Evolutionary conservation across 2,329 filamentous ascomycete species (phyloP).

Genomic region (Colletotrichum tropicale): DNA sequence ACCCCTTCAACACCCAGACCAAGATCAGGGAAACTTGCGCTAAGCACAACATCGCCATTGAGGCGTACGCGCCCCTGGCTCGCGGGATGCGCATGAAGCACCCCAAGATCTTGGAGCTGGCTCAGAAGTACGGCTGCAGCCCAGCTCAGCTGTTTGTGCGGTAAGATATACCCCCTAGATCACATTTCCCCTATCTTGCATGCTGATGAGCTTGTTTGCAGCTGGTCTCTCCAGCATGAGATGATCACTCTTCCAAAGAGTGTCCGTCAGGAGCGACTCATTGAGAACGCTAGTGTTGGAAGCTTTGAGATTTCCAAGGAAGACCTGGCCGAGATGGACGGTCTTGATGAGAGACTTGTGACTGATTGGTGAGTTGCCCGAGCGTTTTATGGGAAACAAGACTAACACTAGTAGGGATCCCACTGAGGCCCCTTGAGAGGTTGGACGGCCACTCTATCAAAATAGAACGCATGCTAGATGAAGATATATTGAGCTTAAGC

Average conservation of each 20-base stretch:
- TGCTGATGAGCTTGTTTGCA: slow-evolving; percentile 23
- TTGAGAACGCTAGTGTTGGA: slow-evolving; percentile 67
- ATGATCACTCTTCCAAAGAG: slow-evolving; percentile 79
- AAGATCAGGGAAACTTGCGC: slow-evolving; percentile 71
- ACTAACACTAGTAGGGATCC: slow-evolving; percentile 28
- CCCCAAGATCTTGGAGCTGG: slow-evolving; percentile 63
- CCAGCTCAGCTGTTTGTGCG: slow-evolving; percentile 75
- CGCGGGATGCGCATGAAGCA: slow-evolving; percentile 74
- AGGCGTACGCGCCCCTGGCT: slow-evolving; percentile 82
- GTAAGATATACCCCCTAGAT: slow-evolving; percentile 27
- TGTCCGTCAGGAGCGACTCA: slow-evolving; percentile 62
- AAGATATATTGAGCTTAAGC: not conserved
- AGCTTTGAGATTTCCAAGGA: slow-evolving; percentile 63
- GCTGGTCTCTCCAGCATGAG: slow-evolving; percentile 79
- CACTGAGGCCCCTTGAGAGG: slow-evolving; percentile 29
- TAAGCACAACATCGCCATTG: slow-evolving; percentile 69
- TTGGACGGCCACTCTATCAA: too few relatives aligned
- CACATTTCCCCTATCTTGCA: fast-evolving
- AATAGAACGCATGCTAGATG: not conserved
- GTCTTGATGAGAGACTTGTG: slow-evolving; percentile 73
- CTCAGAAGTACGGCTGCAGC: slow-evolving; percentile 72
- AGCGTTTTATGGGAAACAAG: not conserved
- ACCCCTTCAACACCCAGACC: slow-evolving; percentile 79
- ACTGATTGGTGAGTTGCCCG: slow-evolving; percentile 61
- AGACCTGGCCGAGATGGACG: slow-evolving; percentile 69